A percentile compares a stretch with the other conserved stretches of the same genome.
phyloP scores from a whole-genome alignment of 768 basidiomycete genomes.

The Termitomyces sp. region DNA sequence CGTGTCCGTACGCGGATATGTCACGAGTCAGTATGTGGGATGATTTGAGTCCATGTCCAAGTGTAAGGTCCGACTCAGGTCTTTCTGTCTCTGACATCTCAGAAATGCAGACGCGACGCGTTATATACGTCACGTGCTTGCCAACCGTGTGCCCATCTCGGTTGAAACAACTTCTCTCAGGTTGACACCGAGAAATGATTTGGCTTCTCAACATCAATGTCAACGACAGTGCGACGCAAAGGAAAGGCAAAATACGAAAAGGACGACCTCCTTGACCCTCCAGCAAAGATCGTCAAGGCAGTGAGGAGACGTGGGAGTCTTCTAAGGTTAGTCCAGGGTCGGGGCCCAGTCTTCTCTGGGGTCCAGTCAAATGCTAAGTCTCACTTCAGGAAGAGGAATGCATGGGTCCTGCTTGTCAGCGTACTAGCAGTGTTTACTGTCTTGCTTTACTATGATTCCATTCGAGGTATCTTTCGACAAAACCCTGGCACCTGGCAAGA shows the following conservation, averaged over 20 bases:
- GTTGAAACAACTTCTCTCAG: neutral
- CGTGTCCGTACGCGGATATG: neutral
- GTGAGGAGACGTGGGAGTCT: neutral
- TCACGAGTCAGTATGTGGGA: neutral
- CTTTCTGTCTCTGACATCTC: no score
- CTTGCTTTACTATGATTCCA: neutral
- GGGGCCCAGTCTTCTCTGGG: neutral
- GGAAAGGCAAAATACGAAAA: conserved; percentile 9
- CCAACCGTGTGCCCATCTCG: neutral
- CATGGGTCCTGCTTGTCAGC: neutral
- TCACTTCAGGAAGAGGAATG: neutral
- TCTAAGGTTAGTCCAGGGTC: neutral
- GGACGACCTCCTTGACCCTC: conserved; percentile 5
- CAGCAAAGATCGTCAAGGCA: conserved; percentile 2
- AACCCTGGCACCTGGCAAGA: neutral
- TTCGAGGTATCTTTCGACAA: neutral
- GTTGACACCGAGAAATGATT: neutral
- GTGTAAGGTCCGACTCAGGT: no score
- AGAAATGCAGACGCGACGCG: neutral
- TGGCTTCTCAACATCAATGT: conserved; percentile 2
- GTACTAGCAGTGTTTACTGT: neutral
- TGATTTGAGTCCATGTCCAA: neutral
- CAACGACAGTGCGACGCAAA: conserved; percentile 4
- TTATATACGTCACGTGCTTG: neutral
- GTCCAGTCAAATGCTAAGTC: neutral